A percentile compares a stretch with the other conserved stretches of the same genome.
phyloP scores from a whole-genome alignment of 805 yeast species.

The Myxozyma nipponensis region DNA sequence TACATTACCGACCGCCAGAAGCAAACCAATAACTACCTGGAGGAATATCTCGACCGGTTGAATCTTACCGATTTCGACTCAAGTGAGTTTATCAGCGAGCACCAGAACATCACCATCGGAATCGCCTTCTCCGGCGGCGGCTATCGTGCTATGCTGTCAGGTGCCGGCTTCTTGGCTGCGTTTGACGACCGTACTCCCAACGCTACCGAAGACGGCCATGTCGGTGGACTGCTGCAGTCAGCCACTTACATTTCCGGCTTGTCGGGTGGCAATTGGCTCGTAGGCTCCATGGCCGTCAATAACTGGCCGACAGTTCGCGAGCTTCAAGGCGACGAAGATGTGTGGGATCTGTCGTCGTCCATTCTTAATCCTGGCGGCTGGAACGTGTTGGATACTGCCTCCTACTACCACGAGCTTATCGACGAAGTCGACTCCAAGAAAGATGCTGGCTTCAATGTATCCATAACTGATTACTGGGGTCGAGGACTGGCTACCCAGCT shows the following conservation, averaged over 20 bases:
- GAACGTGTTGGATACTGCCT: slow-evolving; percentile 46
- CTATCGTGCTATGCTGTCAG: slow-evolving; percentile 77
- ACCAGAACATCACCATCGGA: slow-evolving; percentile 35
- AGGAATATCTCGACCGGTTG: slow-evolving; percentile 44
- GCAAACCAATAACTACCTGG: slow-evolving; percentile 32
- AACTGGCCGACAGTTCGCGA: slow-evolving; percentile 65
- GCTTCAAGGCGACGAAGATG: slow-evolving; percentile 43
- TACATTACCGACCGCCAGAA: slow-evolving; percentile 27
- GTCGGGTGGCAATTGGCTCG: slow-evolving; percentile 80
- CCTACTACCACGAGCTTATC: slow-evolving; percentile 41
- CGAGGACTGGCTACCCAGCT: slow-evolving; percentile 69
- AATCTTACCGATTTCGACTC: slow-evolving; percentile 50
- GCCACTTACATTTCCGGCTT: slow-evolving; percentile 69
- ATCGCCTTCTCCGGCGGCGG: slow-evolving; percentile 84
- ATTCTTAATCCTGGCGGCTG: slow-evolving; percentile 58
- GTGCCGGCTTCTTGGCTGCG: slow-evolving; percentile 81
- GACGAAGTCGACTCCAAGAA: slow-evolving; percentile 50
- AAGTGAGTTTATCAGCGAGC: slow-evolving; percentile 27
- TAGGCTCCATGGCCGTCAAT: slow-evolving; percentile 62
- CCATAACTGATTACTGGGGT: slow-evolving; percentile 78
- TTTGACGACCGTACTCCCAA: slow-evolving; percentile 63
- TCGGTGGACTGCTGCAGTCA: slow-evolving; percentile 70
- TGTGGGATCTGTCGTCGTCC: slow-evolving; percentile 63
- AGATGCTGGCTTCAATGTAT: slow-evolving; percentile 63
- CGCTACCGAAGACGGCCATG: slow-evolving; percentile 48